Percentiles rank a stretch among this genome's conserved stretches.
Evolutionary conservation across 257 asterid species (phyloP).

Genomic region (Jacaranda mimosifolia): DNA sequence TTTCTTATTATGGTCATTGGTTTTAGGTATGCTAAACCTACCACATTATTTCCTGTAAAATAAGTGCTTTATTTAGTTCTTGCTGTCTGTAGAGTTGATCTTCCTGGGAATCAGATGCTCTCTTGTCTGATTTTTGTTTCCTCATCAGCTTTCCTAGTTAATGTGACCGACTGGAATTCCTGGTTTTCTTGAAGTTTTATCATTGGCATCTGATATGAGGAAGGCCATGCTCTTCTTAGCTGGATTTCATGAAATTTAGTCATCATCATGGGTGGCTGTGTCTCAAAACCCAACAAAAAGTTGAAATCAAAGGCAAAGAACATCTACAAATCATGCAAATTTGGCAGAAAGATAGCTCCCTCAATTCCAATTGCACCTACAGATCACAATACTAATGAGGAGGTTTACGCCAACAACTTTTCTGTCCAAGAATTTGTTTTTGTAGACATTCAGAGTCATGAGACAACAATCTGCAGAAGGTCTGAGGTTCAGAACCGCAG

Average conservation of each 20-base stretch:
- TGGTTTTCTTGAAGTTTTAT: background rate
- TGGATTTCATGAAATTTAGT: slow-evolving; percentile 40
- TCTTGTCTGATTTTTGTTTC: background rate
- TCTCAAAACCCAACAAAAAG: slow-evolving; percentile 67
- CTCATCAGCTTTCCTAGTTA: background rate
- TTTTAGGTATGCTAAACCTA: too few relatives aligned
- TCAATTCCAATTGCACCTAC: slow-evolving; percentile 48
- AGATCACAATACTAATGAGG: slow-evolving; percentile 41
- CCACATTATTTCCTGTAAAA: too few relatives aligned
- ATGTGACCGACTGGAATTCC: too few relatives aligned
- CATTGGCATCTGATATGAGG: background rate
- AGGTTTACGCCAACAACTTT: slow-evolving; percentile 27
- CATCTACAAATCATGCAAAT: slow-evolving; percentile 57
- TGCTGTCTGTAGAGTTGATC: too few relatives aligned
- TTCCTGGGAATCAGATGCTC: too few relatives aligned
- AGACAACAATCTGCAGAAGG: slow-evolving; percentile 35
- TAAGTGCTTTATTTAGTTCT: too few relatives aligned
- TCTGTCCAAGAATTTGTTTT: slow-evolving; percentile 48
- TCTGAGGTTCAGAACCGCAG: slow-evolving; percentile 42
- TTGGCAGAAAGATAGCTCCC: slow-evolving; percentile 66
- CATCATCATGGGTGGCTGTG: slow-evolving; percentile 81
- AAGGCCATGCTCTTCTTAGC: background rate
- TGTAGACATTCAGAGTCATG: slow-evolving; percentile 29
- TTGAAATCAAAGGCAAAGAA: slow-evolving; percentile 61
- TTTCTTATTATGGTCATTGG: too few relatives aligned